phyloP scores from a whole-genome alignment of 352 stramenopile species.

The Phytophthora pini region DNA sequence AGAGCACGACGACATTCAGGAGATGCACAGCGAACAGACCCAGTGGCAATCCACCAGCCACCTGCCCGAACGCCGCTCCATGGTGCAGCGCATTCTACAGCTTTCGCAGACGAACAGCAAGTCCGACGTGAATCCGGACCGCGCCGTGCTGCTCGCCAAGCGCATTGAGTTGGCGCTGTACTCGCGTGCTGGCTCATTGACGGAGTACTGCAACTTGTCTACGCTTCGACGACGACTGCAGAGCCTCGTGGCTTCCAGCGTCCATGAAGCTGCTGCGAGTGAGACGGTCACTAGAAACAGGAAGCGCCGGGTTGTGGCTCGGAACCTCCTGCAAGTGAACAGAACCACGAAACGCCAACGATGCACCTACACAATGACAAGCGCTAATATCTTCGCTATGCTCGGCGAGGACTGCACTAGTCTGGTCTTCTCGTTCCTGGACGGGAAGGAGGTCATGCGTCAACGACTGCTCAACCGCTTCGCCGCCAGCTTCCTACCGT shows the following conservation, averaged over 20 bases:
- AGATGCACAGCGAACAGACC: constrained; percentile 15
- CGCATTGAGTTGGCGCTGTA: constrained; percentile 82
- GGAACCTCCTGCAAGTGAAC: constrained; percentile 27
- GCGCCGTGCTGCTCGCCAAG: constrained; percentile 58
- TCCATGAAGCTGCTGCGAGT: constrained; percentile 64
- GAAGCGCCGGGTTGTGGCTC: constrained; percentile 36
- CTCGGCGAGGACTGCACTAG: constrained; percentile 62
- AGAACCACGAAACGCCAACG: constrained; percentile 50
- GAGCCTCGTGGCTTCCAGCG: constrained; percentile 69
- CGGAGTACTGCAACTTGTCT: constrained; percentile 73
- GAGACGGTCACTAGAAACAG: constrained; percentile 10
- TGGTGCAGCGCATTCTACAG: constrained; percentile 78
- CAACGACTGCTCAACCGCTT: constrained; percentile 59
- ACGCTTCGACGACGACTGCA: constrained; percentile 78
- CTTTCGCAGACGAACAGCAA: constrained; percentile 48
- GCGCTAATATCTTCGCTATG: constrained; percentile 28
- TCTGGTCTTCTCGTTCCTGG: constrained; percentile 64
- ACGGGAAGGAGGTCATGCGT: constrained; percentile 62
- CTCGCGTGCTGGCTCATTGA: constrained; percentile 63
- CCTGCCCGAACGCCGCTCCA: constrained; percentile 64
- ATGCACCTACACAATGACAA: constrained; percentile 7
- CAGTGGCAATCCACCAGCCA: constrained; percentile 70
- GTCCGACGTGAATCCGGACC: constrained; percentile 11
- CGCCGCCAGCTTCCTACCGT: constrained; percentile 53
- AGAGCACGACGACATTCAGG: constrained; percentile 16